phyloP scores from a whole-genome alignment of 441 rosid genomes.

The Populus trichocarpa region DNA sequence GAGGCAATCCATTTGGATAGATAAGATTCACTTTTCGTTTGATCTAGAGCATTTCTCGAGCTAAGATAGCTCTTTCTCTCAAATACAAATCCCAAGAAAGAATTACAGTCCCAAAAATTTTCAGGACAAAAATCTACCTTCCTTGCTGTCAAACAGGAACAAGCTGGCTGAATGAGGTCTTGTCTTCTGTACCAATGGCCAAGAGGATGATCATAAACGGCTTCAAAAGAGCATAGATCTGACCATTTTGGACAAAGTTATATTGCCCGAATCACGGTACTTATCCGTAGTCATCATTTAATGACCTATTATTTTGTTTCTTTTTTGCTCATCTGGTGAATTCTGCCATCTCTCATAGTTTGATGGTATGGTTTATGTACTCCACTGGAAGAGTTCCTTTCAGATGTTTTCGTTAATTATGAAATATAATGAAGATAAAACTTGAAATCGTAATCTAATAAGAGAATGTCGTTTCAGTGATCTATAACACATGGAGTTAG shows the following conservation, averaged over 20 bases:
- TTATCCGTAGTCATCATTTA: neutral
- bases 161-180: neutral
- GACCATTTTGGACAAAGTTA: neutral
- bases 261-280: neutral
- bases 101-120: neutral
- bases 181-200: neutral
- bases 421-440: neutral
- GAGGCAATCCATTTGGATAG: conserved; percentile 66
- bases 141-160: conserved; percentile 4
- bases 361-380: neutral
- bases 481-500: neutral
- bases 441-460: neutral
- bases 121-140: neutral
- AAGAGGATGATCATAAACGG: neutral
- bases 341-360: neutral
- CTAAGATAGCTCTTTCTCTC: too few species aligned
- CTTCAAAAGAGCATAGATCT: neutral
- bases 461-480: neutral
- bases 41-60: too few species aligned
- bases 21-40: neutral
- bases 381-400: neutral
- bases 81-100: too few species aligned
- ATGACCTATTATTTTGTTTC: neutral
- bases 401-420: too few species aligned
- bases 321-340: neutral